Percentiles rank a stretch among this genome's conserved stretches.
Evolutionary conservation across 805 yeast species (phyloP).

Genomic region (Maudiozyma barnettii): DNA sequence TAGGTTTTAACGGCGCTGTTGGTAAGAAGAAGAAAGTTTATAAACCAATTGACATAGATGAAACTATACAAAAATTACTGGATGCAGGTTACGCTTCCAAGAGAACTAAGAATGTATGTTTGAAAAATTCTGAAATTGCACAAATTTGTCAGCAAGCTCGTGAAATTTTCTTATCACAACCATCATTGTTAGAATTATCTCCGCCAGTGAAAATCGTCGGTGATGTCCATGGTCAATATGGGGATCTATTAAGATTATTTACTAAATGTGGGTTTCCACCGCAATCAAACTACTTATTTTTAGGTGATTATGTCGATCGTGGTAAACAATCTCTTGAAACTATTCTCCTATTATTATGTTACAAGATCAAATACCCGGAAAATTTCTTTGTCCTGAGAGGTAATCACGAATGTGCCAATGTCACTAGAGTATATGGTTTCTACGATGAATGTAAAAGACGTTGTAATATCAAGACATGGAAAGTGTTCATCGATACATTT

Average conservation of each 20-base stretch:
- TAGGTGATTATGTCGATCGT: constrained; percentile 96
- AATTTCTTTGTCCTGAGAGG: constrained; percentile 89
- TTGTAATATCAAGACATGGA: constrained; percentile 89
- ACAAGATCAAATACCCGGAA: constrained; percentile 93
- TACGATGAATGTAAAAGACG: constrained; percentile 97
- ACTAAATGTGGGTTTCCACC: constrained; percentile 98
- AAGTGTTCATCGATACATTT: constrained; percentile 85
- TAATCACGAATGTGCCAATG: constrained; percentile 95
- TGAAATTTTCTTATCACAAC: constrained; percentile 84
- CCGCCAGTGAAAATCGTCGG: constrained; percentile 79
- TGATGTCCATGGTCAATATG: constrained; percentile 95
- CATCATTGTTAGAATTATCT: constrained; percentile 75
- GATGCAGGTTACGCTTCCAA: constrained; percentile 97
- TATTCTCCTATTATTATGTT: constrained; percentile 74
- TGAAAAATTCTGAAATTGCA: constrained; percentile 84
- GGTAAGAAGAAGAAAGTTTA: constrained; percentile 16
- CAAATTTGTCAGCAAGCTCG: constrained; percentile 79
- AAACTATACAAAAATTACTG: constrained; percentile 76
- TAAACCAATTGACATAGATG: constrained; percentile 58
- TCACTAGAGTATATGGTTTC: constrained; percentile 93
- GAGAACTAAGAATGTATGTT: constrained; percentile 78
- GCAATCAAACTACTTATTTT: constrained; percentile 76
- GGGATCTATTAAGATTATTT: constrained; percentile 81
- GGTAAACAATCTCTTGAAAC: constrained; percentile 96
- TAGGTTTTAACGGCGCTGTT: background rate